These are phyloP conservation scores for Phaeolepiota aurea DNA, from an alignment of 768 basidiomycete species.

Conservation along the genomic window DNA sequence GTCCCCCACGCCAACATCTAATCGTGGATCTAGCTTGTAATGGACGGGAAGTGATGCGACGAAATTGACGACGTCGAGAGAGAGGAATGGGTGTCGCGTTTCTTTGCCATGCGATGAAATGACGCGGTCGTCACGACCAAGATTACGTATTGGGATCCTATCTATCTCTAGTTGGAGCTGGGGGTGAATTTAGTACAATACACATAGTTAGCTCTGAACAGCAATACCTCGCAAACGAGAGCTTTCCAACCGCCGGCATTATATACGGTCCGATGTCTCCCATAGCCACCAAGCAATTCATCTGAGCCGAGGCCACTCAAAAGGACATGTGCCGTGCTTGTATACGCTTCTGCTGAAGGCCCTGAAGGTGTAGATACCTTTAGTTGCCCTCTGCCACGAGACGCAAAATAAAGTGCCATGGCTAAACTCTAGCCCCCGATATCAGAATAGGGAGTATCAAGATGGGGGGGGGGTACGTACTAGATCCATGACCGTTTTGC, in stretches of 20 bases:
- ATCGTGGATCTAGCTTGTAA: constrained; percentile 70
- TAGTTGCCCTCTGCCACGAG: constrained; percentile 64
- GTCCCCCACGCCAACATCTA: constrained; percentile 76
- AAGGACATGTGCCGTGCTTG: constrained; percentile 71
- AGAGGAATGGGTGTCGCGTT: constrained; percentile 85
- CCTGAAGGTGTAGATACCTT: constrained; percentile 24
- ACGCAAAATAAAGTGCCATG: constrained; percentile 89
- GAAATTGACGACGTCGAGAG: constrained; percentile 69
- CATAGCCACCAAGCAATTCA: constrained; percentile 91
- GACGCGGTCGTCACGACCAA: constrained; percentile 92
- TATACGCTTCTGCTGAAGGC: constrained; percentile 39
- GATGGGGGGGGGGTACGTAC: constrained; percentile 31
- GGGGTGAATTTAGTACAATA: constrained; percentile 1
- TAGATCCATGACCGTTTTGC: constrained; percentile 84
- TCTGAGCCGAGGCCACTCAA: constrained; percentile 92
- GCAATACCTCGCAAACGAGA: constrained; percentile 68
- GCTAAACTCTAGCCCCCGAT: constrained; percentile 64
- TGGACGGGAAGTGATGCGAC: constrained; percentile 75
- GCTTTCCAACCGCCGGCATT: constrained; percentile 61
- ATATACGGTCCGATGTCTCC: constrained; percentile 78
- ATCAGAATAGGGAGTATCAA: not conserved
- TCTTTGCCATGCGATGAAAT: constrained; percentile 91
- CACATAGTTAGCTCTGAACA: not conserved
- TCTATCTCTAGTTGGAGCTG: constrained; percentile 87
- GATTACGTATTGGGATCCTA: constrained; percentile 80